A percentile compares a stretch with the other conserved stretches of the same genome.
phyloP scores from a whole-genome alignment of 805 yeast genomes.

The Schizosaccharomyces octosporus region DNA sequence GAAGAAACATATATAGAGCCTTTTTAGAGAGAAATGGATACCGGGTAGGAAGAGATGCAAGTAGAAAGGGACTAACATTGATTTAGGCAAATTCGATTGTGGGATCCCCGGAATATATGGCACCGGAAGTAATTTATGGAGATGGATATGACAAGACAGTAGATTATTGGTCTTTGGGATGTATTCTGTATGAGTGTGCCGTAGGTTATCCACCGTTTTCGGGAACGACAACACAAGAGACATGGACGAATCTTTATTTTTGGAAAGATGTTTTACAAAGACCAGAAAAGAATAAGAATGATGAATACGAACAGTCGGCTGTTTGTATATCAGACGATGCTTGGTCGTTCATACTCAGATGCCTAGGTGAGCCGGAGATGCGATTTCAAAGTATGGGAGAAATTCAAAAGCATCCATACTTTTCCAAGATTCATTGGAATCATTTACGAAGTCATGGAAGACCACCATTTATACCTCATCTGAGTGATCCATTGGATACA shows the following conservation, averaged over 20 bases:
- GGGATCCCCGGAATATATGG: constrained; percentile 99
- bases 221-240: constrained; percentile 80
- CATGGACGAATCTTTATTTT: constrained; percentile 74
- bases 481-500: constrained; percentile 90
- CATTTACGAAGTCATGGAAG: constrained; percentile 13
- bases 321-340: neutral
- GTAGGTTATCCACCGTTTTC: constrained; percentile 95
- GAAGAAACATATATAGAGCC: neutral
- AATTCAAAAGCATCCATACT: constrained; percentile 1
- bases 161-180: constrained; percentile 95
- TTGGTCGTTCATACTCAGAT: neutral
- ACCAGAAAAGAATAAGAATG: constrained; percentile 21
- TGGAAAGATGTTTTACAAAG: constrained; percentile 76
- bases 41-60: neutral
- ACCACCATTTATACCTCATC: constrained; percentile 73
- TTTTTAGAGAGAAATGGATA: neutral
- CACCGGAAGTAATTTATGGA: constrained; percentile 85
- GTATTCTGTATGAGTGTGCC: constrained; percentile 84
- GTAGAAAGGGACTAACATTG: neutral
- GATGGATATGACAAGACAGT: constrained; percentile 83
- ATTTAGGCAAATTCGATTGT: constrained; percentile 80
- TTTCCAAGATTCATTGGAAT: neutral
- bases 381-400: neutral
- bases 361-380: neutral
- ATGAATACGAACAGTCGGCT: constrained; percentile 22